Evolutionary conservation across 441 rosid genomes (phyloP).

Genomic region (Corymbia citriodora): DNA sequence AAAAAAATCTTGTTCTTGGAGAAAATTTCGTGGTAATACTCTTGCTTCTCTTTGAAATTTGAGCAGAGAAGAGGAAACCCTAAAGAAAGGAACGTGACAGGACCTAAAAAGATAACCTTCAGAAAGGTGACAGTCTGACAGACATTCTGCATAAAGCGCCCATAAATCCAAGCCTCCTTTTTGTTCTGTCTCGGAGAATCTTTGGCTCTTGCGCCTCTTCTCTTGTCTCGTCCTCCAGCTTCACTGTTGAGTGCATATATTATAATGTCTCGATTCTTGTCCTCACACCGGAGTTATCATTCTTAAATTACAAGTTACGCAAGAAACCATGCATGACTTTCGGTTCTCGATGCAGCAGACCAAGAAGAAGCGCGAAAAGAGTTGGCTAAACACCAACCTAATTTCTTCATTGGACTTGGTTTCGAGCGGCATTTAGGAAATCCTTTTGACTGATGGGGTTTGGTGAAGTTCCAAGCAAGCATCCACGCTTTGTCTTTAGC

Average conservation of each 20-base stretch:
- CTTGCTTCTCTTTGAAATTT: background rate
- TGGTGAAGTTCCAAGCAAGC: background rate
- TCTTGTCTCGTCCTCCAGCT: background rate
- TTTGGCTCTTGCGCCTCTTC: background rate
- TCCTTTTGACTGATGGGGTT: background rate
- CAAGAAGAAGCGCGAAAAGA: background rate
- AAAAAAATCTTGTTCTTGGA: background rate
- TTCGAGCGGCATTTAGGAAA: background rate
- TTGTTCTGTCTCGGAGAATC: background rate
- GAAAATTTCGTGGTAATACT: background rate
- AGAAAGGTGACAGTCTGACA: background rate
- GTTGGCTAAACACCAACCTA: background rate
- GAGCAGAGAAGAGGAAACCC: background rate
- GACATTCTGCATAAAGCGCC: background rate
- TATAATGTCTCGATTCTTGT: background rate
- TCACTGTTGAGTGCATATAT: background rate
- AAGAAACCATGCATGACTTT: background rate
- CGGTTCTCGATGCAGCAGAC: background rate
- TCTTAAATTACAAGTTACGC: background rate
- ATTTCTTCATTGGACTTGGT: background rate
- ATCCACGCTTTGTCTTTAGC: background rate
- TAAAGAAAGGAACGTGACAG: background rate
- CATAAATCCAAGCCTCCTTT: background rate
- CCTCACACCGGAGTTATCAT: background rate
- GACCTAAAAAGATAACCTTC: background rate